Evolutionary conservation across 257 asterid genomes (phyloP), one percentile per base, ranked within the genome.

Genomic region (Thymus mandschuricus): DNA sequence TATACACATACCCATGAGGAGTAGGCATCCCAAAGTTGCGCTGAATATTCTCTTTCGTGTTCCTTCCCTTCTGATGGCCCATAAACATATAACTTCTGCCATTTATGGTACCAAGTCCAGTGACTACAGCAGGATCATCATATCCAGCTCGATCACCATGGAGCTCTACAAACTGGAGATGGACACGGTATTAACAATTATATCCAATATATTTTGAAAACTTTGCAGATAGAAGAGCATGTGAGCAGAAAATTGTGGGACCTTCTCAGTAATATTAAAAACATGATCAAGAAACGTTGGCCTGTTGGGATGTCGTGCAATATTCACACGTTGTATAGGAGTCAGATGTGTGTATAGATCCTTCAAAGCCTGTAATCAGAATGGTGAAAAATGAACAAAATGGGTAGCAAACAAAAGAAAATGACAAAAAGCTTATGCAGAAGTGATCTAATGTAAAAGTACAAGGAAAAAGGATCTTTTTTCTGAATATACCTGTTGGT

Each of bases 1-100:
- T 48, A 81, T 56, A 64, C 73, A 33, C 82, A 70, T 86, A 92
- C 98, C 98, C 98, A 76, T 92, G 98, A 60, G 98, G 98, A 50
- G 98, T 92, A 59, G 98, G 98, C 98, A 92, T 92, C 80, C 97
- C 98, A 79, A 92, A 89, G 89, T 92, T 92, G 13, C 98, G 90
- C 63, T 82, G 81, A 64, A 92, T 90, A 78, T 89, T 92, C 81
- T 92, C 98, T 84, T 92, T 92, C 13, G 97, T 85, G 73, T 92
- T 89, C 59, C 98, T 85, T 46, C 98, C 98, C 70, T 92, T 92
- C 76, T 89, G 98, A 58, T 92, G 96, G 71, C 98, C 98, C 70
- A 92, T 88, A 86, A 92, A 89, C 98, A 92, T 92, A 82, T 86
- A 92, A 75, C 85, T 76, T 83, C 79, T 83, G 51, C 94, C 97